phyloP scores from a whole-genome alignment of 345 rosid species.

The Draba incana region DNA sequence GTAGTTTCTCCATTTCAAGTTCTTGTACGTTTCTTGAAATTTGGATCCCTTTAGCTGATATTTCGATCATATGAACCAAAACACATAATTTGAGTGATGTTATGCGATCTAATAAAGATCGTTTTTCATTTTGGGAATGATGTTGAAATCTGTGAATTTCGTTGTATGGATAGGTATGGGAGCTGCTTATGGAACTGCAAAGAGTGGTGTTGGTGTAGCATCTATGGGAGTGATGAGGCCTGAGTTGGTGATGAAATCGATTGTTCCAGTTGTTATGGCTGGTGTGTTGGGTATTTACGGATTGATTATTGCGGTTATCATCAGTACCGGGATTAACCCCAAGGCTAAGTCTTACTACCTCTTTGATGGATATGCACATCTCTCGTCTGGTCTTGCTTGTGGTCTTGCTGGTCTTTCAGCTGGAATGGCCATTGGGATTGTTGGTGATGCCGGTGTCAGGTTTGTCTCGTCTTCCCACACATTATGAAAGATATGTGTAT shows the following conservation, averaged over 20 bases:
- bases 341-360: slow-evolving; percentile 49
- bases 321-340: slow-evolving; percentile 51
- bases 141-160: not conserved
- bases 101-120: slow-evolving; percentile 3
- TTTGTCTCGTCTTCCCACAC: slow-evolving; percentile 24
- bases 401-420: slow-evolving; percentile 51
- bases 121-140: not conserved
- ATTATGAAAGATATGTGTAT: not conserved
- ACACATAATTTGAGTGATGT: not conserved
- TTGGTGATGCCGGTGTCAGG: slow-evolving; percentile 50
- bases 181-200: slow-evolving; percentile 47
- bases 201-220: slow-evolving; percentile 51
- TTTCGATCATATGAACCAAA: not conserved
- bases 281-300: slow-evolving; percentile 50
- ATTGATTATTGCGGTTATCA: slow-evolving; percentile 47
- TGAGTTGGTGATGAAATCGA: slow-evolving; percentile 46
- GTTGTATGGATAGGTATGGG: slow-evolving; percentile 43
- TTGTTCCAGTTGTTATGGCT: slow-evolving; percentile 50
- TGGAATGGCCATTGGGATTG: slow-evolving; percentile 49
- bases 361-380: slow-evolving; percentile 47
- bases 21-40: not conserved
- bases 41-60: not conserved
- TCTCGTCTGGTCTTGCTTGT: slow-evolving; percentile 48
- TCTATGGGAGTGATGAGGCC: slow-evolving; percentile 51
- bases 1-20: not conserved